Evolutionary conservation across 2,329 filamentous ascomycete genomes (phyloP).

Genomic region (Pseudogymnoascus sp.): DNA sequence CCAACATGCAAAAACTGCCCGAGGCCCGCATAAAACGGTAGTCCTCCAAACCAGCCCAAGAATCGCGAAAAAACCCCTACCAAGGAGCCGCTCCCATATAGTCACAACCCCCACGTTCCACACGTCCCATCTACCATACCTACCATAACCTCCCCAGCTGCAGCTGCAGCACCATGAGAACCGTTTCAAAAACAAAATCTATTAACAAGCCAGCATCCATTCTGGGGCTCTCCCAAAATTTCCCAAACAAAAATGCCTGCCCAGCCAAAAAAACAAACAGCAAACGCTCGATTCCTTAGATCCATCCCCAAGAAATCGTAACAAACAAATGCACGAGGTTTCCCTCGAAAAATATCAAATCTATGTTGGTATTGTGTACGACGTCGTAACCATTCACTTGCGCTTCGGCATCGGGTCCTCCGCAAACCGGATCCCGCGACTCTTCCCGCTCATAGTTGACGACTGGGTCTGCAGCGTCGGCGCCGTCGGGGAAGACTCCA

Average conservation of each 20-base stretch:
- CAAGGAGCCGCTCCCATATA: neutral
- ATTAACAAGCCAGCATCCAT: constrained; percentile 6
- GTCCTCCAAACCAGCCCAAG: neutral
- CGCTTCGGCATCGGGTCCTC: constrained; percentile 24
- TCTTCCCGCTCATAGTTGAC: constrained; percentile 19
- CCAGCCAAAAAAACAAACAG: neutral
- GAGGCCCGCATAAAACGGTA: neutral
- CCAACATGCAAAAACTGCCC: neutral
- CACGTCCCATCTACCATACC: neutral
- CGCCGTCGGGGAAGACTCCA: constrained; percentile 19
- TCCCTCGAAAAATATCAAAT: neutral
- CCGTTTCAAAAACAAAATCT: neutral
- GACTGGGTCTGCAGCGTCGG: constrained; percentile 26
- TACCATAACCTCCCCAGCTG: neutral
- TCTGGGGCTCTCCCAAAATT: neutral
- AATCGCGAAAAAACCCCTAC: neutral
- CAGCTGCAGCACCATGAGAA: neutral
- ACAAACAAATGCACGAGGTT: neutral
- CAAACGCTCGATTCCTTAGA: neutral
- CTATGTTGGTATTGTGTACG: neutral
- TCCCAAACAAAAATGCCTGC: neutral
- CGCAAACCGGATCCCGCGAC: constrained; percentile 27
- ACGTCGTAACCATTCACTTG: neutral
- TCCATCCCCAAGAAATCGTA: neutral
- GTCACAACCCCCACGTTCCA: neutral